A percentile compares a stretch with the other conserved stretches of the same genome.
phyloP scores from a whole-genome alignment of 2,329 filamentous ascomycete species.

The Coniella lustricola region DNA sequence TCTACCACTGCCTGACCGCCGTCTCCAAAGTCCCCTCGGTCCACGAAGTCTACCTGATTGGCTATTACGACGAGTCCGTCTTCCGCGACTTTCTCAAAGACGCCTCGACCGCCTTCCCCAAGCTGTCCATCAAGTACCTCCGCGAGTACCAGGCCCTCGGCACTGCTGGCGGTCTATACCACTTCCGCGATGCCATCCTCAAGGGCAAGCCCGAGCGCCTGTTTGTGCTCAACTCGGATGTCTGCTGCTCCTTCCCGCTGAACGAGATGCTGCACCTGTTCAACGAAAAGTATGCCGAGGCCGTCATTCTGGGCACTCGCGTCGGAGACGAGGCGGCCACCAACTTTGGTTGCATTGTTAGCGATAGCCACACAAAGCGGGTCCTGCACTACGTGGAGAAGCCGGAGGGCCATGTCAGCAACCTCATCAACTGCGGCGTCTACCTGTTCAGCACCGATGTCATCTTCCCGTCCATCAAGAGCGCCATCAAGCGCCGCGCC shows the following conservation, averaged over 20 bases:
- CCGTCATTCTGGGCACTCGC: constrained; percentile 88
- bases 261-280: constrained; percentile 93
- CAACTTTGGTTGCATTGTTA: constrained; percentile 98
- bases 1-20: constrained; percentile 93
- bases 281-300: constrained; percentile 91
- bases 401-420: constrained; percentile 93
- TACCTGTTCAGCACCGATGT: constrained; percentile 94
- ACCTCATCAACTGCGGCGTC: constrained; percentile 98
- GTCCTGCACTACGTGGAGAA: constrained; percentile 99
- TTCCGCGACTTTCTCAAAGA: constrained; percentile 99
- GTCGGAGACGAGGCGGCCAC: constrained; percentile 85
- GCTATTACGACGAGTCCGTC: constrained; percentile 96
- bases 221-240: constrained; percentile 96
- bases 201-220: constrained; percentile 92
- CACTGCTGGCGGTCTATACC: constrained; percentile 93
- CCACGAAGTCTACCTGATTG: constrained; percentile 94
- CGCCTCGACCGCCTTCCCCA: constrained; percentile 73
- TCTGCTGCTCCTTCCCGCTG: constrained; percentile 97
- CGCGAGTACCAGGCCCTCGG: constrained; percentile 95
- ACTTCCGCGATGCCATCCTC: constrained; percentile 97
- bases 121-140: constrained; percentile 87
- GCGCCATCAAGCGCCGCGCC: constrained; percentile 89
- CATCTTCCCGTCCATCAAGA: constrained; percentile 93
- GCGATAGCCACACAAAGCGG: constrained; percentile 84
- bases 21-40: constrained; percentile 84